Base-by-base conservation (phyloP, 495 filamentous ascomycete species). In the Lepidopterella palustris region DNA sequence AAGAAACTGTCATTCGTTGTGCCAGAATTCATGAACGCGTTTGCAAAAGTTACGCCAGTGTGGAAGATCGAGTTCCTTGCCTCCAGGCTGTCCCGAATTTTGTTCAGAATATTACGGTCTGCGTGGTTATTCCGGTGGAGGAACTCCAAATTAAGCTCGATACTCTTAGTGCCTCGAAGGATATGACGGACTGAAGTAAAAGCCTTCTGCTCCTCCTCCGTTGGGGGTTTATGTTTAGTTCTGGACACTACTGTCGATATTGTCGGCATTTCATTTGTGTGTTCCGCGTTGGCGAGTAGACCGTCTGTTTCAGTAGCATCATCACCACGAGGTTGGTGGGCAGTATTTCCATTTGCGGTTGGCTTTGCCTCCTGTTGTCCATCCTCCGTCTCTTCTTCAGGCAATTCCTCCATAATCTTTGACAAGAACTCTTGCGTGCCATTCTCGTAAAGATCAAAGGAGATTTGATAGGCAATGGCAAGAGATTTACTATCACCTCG, bases 21-120 rank as follows among this genome's bases (percentile, higher is more conserved):
- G 31, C 95, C 95, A n/a, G 95, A 89, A 68, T 99, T 93, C 92
- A 97, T 99, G 73, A 99, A 97, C 11, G 90, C 95, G 70, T 97
- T 97, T 60, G 93, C 92, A 62, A 99, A 90, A 0, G 93, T 97
- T 39, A 97, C 90, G 0, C 91, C 89, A 3, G 88, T 93, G 72
- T 99, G 95, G 80, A 97, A 99, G 57, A 99, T 99, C 24, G 93
- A 97, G 72, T 97, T 97, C 31, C 95, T 81, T 40, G 89, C 89
- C 70, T 99, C 95, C 24, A 99, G 76, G 63, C 91, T 96, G 72
- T 99, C 93, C 29, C 90, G 85, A 39, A 97, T 83, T 75, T 96
- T 97, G 77, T 96, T 97, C 54, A 99, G 81, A 60, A 97, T 95
- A 62, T 82, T 85, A 58, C 89, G 82, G 61, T 90, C 87, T 18